These are phyloP conservation scores for Biscogniauxia marginata DNA, from an alignment of 2,329 filamentous ascomycete species.

Conservation along the genomic window DNA sequence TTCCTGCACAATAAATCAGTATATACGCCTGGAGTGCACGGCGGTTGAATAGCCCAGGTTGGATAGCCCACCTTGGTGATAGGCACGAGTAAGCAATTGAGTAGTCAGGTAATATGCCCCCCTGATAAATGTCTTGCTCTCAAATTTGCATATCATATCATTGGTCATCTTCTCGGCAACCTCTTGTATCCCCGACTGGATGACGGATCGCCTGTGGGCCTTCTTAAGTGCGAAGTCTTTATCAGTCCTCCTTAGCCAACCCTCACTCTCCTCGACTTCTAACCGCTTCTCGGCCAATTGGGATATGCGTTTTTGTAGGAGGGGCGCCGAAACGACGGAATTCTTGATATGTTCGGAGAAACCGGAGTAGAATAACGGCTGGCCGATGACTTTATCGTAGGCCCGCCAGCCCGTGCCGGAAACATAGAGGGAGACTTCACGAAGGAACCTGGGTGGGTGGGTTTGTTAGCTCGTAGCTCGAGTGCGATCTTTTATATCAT, in stretches of 20 bases:
- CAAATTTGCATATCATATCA: conserved; percentile 98
- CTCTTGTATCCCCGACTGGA: conserved; percentile 72
- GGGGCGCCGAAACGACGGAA: conserved; percentile 70
- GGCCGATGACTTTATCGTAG: conserved; percentile 86
- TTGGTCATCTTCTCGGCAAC: conserved; percentile 86
- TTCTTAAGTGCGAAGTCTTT: conserved; percentile 53
- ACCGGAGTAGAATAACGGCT: conserved; percentile 88
- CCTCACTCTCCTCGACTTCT: conserved; percentile 73
- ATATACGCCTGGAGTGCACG: neutral
- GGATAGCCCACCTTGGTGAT: conserved; percentile 74
- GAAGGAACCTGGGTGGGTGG: conserved; percentile 66
- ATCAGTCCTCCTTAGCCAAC: conserved; percentile 58
- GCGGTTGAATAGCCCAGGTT: conserved; percentile 46
- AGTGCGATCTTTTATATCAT: neutral
- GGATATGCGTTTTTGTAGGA: conserved; percentile 71
- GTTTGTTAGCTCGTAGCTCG: conserved; percentile 9
- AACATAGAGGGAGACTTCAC: conserved; percentile 90
- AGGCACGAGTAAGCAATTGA: conserved; percentile 86
- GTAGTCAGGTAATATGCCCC: conserved; percentile 87
- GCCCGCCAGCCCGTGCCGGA: conserved; percentile 93
- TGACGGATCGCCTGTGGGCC: conserved; percentile 56
- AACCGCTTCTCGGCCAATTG: conserved; percentile 75
- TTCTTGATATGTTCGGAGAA: conserved; percentile 89
- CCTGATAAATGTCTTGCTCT: conserved; percentile 88
- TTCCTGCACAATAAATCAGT: conserved; percentile 43